Evolutionary conservation across 2,329 filamentous ascomycete species (phyloP).

Genomic region (Aureobasidium leucospermi): DNA sequence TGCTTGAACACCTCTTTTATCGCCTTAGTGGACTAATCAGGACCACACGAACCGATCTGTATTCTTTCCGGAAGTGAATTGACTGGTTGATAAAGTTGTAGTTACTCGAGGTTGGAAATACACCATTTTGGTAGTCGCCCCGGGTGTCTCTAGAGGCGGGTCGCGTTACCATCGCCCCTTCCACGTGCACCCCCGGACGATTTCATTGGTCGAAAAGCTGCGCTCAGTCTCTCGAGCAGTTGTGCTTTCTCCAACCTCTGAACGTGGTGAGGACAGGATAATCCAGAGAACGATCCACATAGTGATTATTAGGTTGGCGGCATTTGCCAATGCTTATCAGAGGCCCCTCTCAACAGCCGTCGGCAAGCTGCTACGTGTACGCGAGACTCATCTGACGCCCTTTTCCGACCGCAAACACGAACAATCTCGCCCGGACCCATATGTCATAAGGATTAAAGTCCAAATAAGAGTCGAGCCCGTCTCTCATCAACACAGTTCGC

Average conservation of each 20-base stretch:
- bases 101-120: too few species aligned
- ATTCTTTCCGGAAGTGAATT: too few species aligned
- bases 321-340: constrained; percentile 12
- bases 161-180: too few species aligned
- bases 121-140: too few species aligned
- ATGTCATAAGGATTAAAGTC: neutral
- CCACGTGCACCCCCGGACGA: neutral
- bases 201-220: neutral
- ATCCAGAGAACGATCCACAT: constrained; percentile 9
- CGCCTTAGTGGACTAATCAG: too few species aligned
- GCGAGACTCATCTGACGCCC: constrained; percentile 9
- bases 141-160: too few species aligned
- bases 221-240: neutral
- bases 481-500: constrained; percentile 1
- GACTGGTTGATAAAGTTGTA: too few species aligned
- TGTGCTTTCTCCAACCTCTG: constrained; percentile 10
- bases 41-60: too few species aligned
- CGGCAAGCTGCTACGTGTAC: constrained; percentile 11
- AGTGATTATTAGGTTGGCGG: constrained; percentile 7
- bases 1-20: too few species aligned
- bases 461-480: constrained; percentile 6
- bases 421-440: constrained; percentile 3
- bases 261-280: neutral
- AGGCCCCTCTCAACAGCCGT: constrained; percentile 10
- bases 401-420: constrained; percentile 3